phyloP scores from a whole-genome alignment of 2,329 filamentous ascomycete species.

The Monosporascus sp. region DNA sequence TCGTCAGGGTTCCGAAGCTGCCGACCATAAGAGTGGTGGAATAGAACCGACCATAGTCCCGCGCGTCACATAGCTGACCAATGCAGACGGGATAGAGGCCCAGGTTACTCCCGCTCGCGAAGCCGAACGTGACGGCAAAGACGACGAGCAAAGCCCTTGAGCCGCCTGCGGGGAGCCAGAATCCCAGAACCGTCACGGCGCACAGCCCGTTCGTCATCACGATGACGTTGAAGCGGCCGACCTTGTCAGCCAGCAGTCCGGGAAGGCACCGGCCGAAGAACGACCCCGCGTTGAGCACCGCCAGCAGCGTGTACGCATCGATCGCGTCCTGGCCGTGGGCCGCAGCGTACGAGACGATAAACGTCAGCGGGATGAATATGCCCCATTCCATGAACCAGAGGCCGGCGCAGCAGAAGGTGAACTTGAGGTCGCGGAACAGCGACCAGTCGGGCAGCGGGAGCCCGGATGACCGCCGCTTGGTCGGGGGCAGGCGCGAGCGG shows the following conservation, averaged over 20 bases:
- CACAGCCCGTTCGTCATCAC: slow-evolving; percentile 57
- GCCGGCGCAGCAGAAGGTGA: slow-evolving; percentile 54
- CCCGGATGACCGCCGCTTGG: slow-evolving; percentile 35
- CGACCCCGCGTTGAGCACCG: slow-evolving; percentile 74
- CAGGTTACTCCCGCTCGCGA: slow-evolving; percentile 74
- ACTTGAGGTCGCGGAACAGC: slow-evolving; percentile 56
- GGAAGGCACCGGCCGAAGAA: slow-evolving; percentile 73
- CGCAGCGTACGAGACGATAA: slow-evolving; percentile 44
- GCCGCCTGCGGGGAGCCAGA: slow-evolving; percentile 64
- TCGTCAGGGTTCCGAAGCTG: slow-evolving; percentile 59
- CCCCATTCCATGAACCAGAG: slow-evolving; percentile 66
- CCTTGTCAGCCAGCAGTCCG: slow-evolving; percentile 66
- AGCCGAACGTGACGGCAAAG: slow-evolving; percentile 71
- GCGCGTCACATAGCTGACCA: slow-evolving; percentile 71
- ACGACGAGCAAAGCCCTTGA: slow-evolving; percentile 55
- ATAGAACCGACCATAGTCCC: slow-evolving; percentile 71
- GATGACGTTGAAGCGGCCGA: slow-evolving; percentile 79
- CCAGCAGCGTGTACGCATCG: slow-evolving; percentile 70
- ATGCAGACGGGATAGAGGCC: slow-evolving; percentile 74
- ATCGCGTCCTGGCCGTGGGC: slow-evolving; percentile 51
- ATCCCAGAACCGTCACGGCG: slow-evolving; percentile 51
- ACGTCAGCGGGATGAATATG: slow-evolving; percentile 22
- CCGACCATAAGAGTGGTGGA: slow-evolving; percentile 74
- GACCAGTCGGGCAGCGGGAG: slow-evolving; percentile 56
- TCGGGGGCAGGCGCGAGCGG: slow-evolving; percentile 49